Evolutionary conservation across 1,284 basidiomycete genomes (phyloP), one percentile per base, ranked within the genome.

Genomic region (Gomphus sp.): DNA sequence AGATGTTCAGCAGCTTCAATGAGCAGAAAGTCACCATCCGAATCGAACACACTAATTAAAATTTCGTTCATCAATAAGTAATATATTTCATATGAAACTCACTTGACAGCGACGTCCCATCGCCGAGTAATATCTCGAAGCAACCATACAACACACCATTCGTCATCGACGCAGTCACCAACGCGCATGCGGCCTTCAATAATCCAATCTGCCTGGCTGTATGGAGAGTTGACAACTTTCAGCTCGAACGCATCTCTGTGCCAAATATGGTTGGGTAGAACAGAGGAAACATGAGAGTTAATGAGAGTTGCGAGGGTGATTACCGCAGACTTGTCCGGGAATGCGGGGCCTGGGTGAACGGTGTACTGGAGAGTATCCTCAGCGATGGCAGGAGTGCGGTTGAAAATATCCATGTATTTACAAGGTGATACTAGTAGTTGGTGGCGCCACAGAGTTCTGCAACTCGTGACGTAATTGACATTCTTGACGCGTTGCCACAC

Each of bases 1-100:
- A 99, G 75, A 52, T 77, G 80, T 58, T 98, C 89, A 10, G 97
- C 97, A 3, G 93, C 96, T 73, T 99, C 96, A 63, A 99, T 98
- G 61, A 99, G 80, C 45, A 99, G 72, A 68, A 99, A 98, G 67
- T 99, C 92, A 34, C 97, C 97, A 70, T 99, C 96, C 4, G 89
- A 87, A 72, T 98, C 96, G 62, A 82, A 84, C 1, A 89, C 80
- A 64, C 92, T 91, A 55, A 28, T 60, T 3, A 31, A 45, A 48
- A 57, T 56, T 14, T 16, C 18, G 11, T 25, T 33, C 6, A 9
- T 45, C 12, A 34, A 31, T 8, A 25, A 49, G 44, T 34, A 31
- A n/a, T 56, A 43, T 52, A 34, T 52, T 52, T 25, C 56, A 43
- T 56, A 62, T 59, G 58, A 47, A 10, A 55, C 76, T 55, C 64